Base-by-base conservation (phyloP, 179 eudicot genomes). In the Sideroxylon spinosum region DNA sequence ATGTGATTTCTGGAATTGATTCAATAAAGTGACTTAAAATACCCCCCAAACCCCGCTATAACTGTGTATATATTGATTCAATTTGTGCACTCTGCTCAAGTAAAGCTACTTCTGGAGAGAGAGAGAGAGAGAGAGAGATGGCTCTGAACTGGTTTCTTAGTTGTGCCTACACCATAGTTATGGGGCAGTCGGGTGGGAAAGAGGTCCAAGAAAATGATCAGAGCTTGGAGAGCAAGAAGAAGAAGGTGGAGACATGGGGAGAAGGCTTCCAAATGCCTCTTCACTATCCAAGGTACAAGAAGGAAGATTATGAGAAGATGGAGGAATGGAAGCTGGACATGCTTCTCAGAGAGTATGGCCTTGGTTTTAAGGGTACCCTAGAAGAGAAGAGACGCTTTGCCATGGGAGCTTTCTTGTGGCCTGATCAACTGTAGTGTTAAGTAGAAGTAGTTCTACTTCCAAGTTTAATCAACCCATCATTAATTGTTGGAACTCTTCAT, bases 361-460 rank as follows among this genome's bases (percentile, higher is more conserved):
- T 86, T 56, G 79, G 68, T 11, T 84, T 80, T 73, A 82, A 80
- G 61, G 87, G 86, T 2, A 78, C 62, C 52, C 79, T 86, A 25
- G 82, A 86, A 2, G 84, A 78, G 56, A 86, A 84, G 80, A 86
- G 89, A 85, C 53, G 26, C 44, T 82, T 86, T 78, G 84, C 85
- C 14, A 82, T 86, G 76, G 87, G 87, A 22, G 70, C 84, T 10
- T 86, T 86, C 69, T 26, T 86, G 55, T 86, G 87, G 89, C 86
- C 88, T 74, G 76, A 81, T 29, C 85, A 86, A 55, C 67, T 79
- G 0, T 4, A 37, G 44, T 3, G 0, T 37, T 37, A 37, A 37
- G 44, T 37, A 37, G 37, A 32, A 32, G 44, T 37, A 37, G 44
- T 37, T 37, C 44, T 37, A 37, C 3, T 37, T 37, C 44, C 44